These are phyloP conservation scores for Cryptosporidium ubiquitum DNA, from an alignment of 169 alveolate genomes.

Conservation along the genomic window DNA sequence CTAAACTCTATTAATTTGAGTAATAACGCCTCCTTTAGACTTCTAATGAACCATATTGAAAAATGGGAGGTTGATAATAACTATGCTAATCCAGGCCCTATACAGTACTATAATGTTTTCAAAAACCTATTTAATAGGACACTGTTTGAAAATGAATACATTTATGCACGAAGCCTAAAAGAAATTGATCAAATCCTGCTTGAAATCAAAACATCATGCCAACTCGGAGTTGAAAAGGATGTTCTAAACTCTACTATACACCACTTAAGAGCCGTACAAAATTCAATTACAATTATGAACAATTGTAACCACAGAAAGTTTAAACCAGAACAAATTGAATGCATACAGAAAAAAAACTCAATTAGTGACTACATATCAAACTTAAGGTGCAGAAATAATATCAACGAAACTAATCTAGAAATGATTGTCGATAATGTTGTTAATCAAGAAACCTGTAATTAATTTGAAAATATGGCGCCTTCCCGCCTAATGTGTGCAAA, in stretches of 20 bases:
- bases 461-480: background rate
- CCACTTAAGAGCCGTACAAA: slow-evolving; percentile 19
- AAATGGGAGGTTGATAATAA: slow-evolving; percentile 92
- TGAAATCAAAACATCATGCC: slow-evolving; percentile 85
- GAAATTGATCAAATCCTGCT: slow-evolving; percentile 86
- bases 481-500: slow-evolving; percentile 1
- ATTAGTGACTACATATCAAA: background rate
- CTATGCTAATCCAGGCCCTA: slow-evolving; percentile 96
- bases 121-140: slow-evolving; percentile 84
- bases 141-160: slow-evolving; percentile 87
- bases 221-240: slow-evolving; percentile 88
- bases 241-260: slow-evolving; percentile 67
- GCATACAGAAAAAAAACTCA: slow-evolving; percentile 8
- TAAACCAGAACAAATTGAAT: background rate
- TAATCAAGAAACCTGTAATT: background rate
- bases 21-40: background rate
- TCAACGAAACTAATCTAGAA: background rate
- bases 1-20: background rate
- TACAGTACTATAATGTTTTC: slow-evolving; percentile 89
- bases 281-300: slow-evolving; percentile 2
- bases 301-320: background rate
- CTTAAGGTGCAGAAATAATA: background rate
- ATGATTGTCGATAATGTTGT: background rate
- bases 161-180: slow-evolving; percentile 87
- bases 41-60: slow-evolving; percentile 81